Evolutionary conservation across 1,284 basidiomycete species (phyloP), one percentile per base, ranked within the genome.

Genomic region (Trichosporon asahii): DNA sequence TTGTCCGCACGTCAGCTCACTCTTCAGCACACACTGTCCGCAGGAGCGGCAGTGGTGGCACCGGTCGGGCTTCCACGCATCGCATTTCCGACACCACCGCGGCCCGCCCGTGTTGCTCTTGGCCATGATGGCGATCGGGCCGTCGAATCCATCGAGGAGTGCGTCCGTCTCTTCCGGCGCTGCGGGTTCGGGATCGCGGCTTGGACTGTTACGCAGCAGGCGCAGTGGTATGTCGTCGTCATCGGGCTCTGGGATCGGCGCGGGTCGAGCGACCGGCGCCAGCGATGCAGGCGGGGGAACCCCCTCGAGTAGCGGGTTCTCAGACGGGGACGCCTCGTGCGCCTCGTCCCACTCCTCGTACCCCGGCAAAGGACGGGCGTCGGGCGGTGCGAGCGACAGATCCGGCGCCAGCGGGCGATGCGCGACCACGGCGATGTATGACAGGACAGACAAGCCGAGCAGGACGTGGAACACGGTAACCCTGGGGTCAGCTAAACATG

Each of bases 1-100:
- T 18, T 1, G 35, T 1, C 33, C 25, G 12, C 7, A 8, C 21
- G 11, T 1, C 0, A 66, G 91, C 92, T 90, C 89, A 94, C 91
- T 82, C 84, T 93, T 94, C 60, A 95, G 84, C 8, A 93, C 89
- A 80, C 93, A 95, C 53, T 90, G 86, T 53, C 88, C 87, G 79
- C 93, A 95, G 46, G 87, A 82, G 2, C 88, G 88, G 79, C 92
- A 94, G 78, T 95, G 93, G 79, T 95, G 93, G 8, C 91, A 85
- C 67, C 93, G 85, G 77, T 94, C 92, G 2, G 92, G 92, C 82
- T 93, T 94, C 80, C 80, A 80, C 0, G 73, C 77, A 25, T 79
- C 74, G 65, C 83, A 84, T 71, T 82, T 82, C 64, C 75, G 76
- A 68, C 83, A 84, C 79, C 79, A 84, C 37, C 82, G 72, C 18